These are phyloP conservation scores for Podila clonocystis DNA, from an alignment of 192 early-diverging fungal genomes.

Conservation along the genomic window DNA sequence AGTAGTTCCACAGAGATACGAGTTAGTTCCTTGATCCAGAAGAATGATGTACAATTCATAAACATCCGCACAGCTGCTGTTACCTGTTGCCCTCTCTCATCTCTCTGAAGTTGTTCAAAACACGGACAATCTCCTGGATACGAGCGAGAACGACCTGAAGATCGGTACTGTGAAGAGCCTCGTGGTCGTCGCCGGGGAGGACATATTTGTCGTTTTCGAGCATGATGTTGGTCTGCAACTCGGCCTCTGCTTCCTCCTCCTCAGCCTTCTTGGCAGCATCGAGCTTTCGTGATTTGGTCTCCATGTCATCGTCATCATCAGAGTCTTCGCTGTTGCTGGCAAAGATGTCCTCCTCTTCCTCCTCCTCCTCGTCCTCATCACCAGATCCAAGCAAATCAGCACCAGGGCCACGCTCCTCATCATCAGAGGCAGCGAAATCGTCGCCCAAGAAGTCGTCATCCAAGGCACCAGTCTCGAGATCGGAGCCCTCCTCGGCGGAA, in stretches of 20 bases:
- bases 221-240: conserved; percentile 80
- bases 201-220: conserved; percentile 71
- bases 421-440: conserved; percentile 58
- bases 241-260: conserved; percentile 75
- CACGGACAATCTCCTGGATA: conserved; percentile 90
- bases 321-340: conserved; percentile 38
- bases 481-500: conserved; percentile 56
- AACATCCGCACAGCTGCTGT: not conserved
- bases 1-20: no score
- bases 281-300: conserved; percentile 75
- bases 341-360: conserved; percentile 52
- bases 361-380: conserved; percentile 55
- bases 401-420: conserved; percentile 57
- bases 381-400: conserved; percentile 58
- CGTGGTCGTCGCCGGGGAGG: conserved; percentile 72
- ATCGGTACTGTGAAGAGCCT: conserved; percentile 70
- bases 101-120: conserved; percentile 91
- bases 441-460: conserved; percentile 53
- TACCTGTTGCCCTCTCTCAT: conserved; percentile 77
- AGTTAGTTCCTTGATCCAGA: no score
- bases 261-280: conserved; percentile 71
- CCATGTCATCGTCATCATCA: conserved; percentile 71
- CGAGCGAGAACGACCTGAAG: conserved; percentile 81
- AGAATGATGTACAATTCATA: no score
- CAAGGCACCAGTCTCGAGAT: conserved; percentile 36